phyloP scores from a whole-genome alignment of 129 eudicot genomes.

The Ambrosia trifida region DNA sequence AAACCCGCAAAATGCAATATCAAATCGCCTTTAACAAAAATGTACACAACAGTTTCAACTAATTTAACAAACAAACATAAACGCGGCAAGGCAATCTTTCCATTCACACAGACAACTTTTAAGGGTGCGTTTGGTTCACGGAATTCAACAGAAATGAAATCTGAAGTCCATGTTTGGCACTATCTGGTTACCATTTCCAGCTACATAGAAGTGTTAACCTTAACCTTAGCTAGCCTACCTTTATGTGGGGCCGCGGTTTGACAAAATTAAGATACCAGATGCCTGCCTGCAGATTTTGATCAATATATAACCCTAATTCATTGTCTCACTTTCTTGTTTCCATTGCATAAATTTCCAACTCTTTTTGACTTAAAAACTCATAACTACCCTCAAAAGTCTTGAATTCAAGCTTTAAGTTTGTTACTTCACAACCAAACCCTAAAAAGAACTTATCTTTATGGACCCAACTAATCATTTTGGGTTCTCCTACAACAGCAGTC shows the following conservation, averaged over 20 bases:
- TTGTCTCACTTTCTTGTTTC: slow-evolving; percentile 21
- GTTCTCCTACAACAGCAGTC: slow-evolving; percentile 22
- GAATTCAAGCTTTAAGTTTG: slow-evolving; percentile 9
- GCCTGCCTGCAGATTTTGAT: slow-evolving; percentile 27
- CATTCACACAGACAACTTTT: slow-evolving; percentile 14
- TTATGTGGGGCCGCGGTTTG: slow-evolving; percentile 23
- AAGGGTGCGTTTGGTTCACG: neutral
- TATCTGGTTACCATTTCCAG: slow-evolving; percentile 14
- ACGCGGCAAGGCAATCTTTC: slow-evolving; percentile 8
- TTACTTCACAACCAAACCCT: neutral
- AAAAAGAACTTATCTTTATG: slow-evolving; percentile 29
- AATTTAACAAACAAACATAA: slow-evolving; percentile 22
- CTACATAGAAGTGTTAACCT: slow-evolving; percentile 8
- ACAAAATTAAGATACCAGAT: slow-evolving; percentile 19
- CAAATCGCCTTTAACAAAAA: slow-evolving; percentile 1
- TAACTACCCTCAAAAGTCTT: slow-evolving; percentile 25
- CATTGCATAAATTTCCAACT: slow-evolving; percentile 24
- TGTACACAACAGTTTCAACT: neutral
- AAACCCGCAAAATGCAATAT: neutral
- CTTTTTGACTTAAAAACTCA: neutral
- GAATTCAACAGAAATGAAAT: too few species aligned
- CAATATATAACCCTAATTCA: slow-evolving; percentile 14
- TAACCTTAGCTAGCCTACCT: slow-evolving; percentile 28
- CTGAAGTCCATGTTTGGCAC: too few species aligned
- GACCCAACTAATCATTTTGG: slow-evolving; percentile 40